Percentiles rank a stretch among this genome's conserved stretches.
Conservation (phyloP, 1,139 yeast species). For the Suhomyces taliae region DNA sequence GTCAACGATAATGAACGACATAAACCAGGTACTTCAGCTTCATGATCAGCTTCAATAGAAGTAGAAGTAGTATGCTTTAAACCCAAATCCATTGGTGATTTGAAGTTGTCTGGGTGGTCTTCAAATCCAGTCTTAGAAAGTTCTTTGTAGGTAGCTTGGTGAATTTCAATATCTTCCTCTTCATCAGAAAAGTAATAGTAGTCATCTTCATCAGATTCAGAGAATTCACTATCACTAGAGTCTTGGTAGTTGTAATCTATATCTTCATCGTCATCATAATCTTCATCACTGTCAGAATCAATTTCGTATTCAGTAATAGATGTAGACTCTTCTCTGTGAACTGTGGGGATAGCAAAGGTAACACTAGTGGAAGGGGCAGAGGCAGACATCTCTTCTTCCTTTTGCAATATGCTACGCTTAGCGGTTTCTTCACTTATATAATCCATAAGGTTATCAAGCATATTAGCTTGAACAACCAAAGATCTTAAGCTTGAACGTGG, state of each 20-base stretch:
- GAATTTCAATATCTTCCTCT: slow-evolving; percentile 10
- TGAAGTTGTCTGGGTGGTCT: no score
- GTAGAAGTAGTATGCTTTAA: no score
- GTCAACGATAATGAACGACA: slow-evolving; percentile 22
- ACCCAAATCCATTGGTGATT: no score
- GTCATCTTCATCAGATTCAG: slow-evolving; percentile 25
- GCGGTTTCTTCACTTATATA: slow-evolving; percentile 36
- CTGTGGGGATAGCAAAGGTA: slow-evolving; percentile 11
- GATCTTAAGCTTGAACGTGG: slow-evolving; percentile 60
- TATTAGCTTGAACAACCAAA: slow-evolving; percentile 73
- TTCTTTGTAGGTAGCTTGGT: slow-evolving; percentile 27
- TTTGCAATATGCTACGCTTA: slow-evolving; percentile 21
- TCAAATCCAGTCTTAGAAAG: slow-evolving; percentile 7
- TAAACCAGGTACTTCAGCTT: slow-evolving; percentile 26
- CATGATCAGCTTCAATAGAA: neutral
- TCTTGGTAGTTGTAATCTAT: slow-evolving; percentile 24
- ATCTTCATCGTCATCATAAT: slow-evolving; percentile 17
- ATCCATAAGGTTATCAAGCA: slow-evolving; percentile 71
- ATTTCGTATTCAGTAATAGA: slow-evolving; percentile 25
- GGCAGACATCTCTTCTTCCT: slow-evolving; percentile 8
- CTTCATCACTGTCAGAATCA: slow-evolving; percentile 14
- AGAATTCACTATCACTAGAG: slow-evolving; percentile 1
- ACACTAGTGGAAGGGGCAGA: slow-evolving; percentile 9
- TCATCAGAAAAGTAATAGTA: slow-evolving; percentile 31
- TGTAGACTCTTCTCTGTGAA: slow-evolving; percentile 12